phyloP scores from a whole-genome alignment of 805 yeast species.

The Starmera quercuum region DNA sequence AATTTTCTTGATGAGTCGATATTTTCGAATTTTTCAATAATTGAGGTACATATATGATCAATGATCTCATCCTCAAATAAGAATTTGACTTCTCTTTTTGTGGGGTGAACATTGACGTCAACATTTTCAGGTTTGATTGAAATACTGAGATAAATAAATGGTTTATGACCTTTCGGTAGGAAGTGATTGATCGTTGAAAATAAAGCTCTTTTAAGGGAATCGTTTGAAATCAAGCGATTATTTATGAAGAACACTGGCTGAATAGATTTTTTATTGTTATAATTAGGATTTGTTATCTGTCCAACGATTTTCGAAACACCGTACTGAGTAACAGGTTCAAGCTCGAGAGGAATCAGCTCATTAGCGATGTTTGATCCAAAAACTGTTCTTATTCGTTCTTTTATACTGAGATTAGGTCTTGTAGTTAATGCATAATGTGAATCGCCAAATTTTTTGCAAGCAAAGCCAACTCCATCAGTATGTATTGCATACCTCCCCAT shows the following conservation, averaged over 20 bases:
- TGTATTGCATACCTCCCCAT: conserved; percentile 80
- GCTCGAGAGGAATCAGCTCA: conserved; percentile 45
- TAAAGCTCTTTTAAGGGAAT: conserved; percentile 67
- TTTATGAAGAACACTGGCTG: conserved; percentile 81
- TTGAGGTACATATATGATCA: conserved; percentile 40
- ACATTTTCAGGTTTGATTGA: conserved; percentile 58
- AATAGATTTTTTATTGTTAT: conserved; percentile 52
- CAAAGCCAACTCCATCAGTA: conserved; percentile 58
- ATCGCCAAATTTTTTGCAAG: conserved; percentile 77
- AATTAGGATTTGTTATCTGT: conserved; percentile 65
- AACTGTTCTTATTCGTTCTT: conserved; percentile 66
- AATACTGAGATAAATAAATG: conserved; percentile 74
- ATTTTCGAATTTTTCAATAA: conserved; percentile 44
- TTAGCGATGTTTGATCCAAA: conserved; percentile 66
- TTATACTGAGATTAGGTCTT: conserved; percentile 37
- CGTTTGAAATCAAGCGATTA: conserved; percentile 74
- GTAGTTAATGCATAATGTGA: conserved; percentile 59
- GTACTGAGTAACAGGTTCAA: conserved; percentile 19
- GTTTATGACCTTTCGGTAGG: conserved; percentile 70
- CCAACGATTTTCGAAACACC: conserved; percentile 56
- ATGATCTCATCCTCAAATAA: conserved; percentile 81
- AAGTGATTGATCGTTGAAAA: conserved; percentile 34
- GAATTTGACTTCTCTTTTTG: conserved; percentile 87
- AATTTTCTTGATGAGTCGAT: conserved; percentile 66
- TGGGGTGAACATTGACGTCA: conserved; percentile 95